These are phyloP conservation scores for Ambrosia trifida DNA, from an alignment of 129 eudicot genomes.

Conservation along the genomic window DNA sequence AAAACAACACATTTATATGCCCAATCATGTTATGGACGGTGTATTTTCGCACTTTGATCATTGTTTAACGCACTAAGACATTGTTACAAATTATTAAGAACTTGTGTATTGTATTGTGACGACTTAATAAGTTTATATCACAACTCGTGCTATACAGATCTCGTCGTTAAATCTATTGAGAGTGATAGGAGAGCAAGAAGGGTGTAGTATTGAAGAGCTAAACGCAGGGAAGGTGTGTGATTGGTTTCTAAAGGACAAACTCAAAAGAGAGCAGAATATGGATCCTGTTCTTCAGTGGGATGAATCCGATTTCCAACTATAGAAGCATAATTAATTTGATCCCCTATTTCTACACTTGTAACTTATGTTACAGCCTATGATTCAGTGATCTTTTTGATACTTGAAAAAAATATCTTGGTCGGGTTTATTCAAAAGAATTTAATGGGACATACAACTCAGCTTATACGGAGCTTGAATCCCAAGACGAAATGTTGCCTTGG, in stretches of 20 bases:
- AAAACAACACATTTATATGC: too few species aligned
- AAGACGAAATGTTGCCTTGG: too few species aligned
- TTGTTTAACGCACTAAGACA: too few species aligned
- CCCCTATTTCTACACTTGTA: not conserved
- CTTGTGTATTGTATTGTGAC: too few species aligned
- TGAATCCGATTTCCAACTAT: constrained; percentile 53
- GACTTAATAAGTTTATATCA: too few species aligned
- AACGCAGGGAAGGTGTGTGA: constrained; percentile 88
- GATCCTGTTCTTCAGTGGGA: constrained; percentile 85
- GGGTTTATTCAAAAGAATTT: not conserved
- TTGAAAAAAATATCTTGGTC: not conserved
- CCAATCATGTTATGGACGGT: too few species aligned
- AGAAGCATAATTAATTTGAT: not conserved
- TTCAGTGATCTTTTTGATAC: not conserved
- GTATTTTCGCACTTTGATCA: too few species aligned
- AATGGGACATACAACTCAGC: too few species aligned
- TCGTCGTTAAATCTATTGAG: constrained; percentile 75
- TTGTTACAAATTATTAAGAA: too few species aligned
- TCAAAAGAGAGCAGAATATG: constrained; percentile 78
- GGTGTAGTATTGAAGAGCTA: constrained; percentile 75
- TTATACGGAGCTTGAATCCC: too few species aligned
- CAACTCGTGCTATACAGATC: constrained; percentile 40
- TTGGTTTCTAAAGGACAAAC: constrained; percentile 91
- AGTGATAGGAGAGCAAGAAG: constrained; percentile 90
- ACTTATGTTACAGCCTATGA: not conserved